These are phyloP conservation scores for Euphorbia celastroides DNA, from an alignment of 441 rosid genomes.

Conservation along the genomic window DNA sequence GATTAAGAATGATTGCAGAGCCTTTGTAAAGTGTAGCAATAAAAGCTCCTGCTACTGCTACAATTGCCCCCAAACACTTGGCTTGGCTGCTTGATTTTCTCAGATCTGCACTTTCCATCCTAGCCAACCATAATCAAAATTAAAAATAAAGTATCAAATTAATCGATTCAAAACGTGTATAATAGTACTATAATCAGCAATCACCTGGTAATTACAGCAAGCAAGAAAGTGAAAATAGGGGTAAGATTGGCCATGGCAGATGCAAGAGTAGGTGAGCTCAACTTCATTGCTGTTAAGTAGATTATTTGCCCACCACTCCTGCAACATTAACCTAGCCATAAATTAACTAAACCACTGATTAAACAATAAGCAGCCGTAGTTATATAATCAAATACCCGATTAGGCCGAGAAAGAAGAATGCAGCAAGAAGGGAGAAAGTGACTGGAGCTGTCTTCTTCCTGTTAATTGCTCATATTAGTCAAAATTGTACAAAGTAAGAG, in stretches of 20 bases:
- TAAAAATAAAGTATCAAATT: neutral
- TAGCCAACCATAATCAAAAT: neutral
- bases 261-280: conserved; percentile 47
- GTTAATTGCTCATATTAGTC: neutral
- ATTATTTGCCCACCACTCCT: conserved; percentile 41
- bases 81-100: conserved; percentile 38
- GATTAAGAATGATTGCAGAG: conserved; percentile 25
- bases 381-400: neutral
- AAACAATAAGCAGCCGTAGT: neutral
- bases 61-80: conserved; percentile 33
- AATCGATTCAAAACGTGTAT: neutral
- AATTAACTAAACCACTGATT: neutral
- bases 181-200: too few relatives aligned
- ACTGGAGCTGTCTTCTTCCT: neutral
- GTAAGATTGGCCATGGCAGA: conserved; percentile 43
- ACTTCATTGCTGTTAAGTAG: conserved; percentile 25
- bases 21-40: conserved; percentile 42
- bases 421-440: neutral
- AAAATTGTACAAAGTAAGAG: neutral
- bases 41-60: conserved; percentile 43
- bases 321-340: conserved; percentile 8
- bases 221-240: conserved; percentile 45
- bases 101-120: conserved; percentile 41
- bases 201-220: conserved; percentile 44
- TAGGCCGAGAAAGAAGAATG: neutral